Evolutionary conservation across 257 asterid genomes (phyloP).

Genomic region (Solanum peruvianum): DNA sequence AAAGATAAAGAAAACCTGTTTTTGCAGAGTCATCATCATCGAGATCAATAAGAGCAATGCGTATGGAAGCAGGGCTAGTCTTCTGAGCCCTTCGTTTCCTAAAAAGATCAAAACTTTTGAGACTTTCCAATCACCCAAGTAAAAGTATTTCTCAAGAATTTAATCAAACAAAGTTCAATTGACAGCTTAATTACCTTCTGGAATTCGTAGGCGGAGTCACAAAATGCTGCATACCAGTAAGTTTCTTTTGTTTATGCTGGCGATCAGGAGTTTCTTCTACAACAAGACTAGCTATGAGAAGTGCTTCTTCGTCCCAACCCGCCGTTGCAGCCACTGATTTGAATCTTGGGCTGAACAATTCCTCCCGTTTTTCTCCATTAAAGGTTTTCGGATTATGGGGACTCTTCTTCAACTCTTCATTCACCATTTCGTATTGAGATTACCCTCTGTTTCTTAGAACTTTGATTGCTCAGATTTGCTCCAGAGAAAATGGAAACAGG

Average conservation of each 20-base stretch:
- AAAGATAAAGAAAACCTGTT: neutral
- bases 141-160: too few relatives aligned
- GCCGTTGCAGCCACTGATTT: slow-evolving; percentile 87
- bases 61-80: slow-evolving; percentile 26
- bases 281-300: slow-evolving; percentile 48
- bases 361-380: slow-evolving; percentile 18
- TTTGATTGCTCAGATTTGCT: neutral
- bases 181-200: slow-evolving; percentile 34
- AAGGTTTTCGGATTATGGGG: slow-evolving; percentile 13
- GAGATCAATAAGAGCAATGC: slow-evolving; percentile 42
- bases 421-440: neutral
- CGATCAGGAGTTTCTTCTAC: slow-evolving; percentile 93
- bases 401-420: slow-evolving; percentile 17
- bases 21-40: slow-evolving; percentile 10
- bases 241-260: slow-evolving; percentile 36
- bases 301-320: slow-evolving; percentile 98
- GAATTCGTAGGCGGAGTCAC: slow-evolving; percentile 71
- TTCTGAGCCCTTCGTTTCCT: slow-evolving; percentile 61
- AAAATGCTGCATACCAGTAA: slow-evolving; percentile 19
- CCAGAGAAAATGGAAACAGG: neutral
- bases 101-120: neutral
- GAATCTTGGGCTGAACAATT: slow-evolving; percentile 70
- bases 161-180: neutral
- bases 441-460: neutral
- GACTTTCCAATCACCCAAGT: neutral